Percentiles rank a stretch among this genome's conserved stretches.
These are phyloP conservation scores for Lasiosphaeriaceae sp. DNA, from an alignment of 495 filamentous ascomycete genomes.

Conservation along the genomic window DNA sequence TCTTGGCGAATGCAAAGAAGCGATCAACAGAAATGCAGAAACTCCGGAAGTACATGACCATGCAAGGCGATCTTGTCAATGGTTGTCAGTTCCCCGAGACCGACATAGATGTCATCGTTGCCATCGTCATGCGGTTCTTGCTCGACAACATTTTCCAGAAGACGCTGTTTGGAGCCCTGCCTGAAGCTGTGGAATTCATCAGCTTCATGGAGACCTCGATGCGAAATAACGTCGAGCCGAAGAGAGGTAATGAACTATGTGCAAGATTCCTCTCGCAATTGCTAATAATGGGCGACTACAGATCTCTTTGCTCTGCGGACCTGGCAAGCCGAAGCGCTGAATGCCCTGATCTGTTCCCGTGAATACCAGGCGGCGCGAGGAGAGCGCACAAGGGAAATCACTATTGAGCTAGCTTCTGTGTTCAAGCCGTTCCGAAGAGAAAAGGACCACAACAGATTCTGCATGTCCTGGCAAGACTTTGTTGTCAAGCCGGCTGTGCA, in stretches of 20 bases:
- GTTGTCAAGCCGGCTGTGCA: slow-evolving; percentile 27
- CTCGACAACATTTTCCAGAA: slow-evolving; percentile 27
- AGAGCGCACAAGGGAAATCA: slow-evolving; percentile 7
- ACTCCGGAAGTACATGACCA: slow-evolving; percentile 12
- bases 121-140: slow-evolving; percentile 30
- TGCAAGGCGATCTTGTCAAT: slow-evolving; percentile 15
- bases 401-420: slow-evolving; percentile 8
- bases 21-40: slow-evolving; percentile 3
- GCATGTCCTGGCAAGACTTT: slow-evolving; percentile 5
- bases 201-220: slow-evolving; percentile 20
- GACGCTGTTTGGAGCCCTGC: slow-evolving; percentile 16
- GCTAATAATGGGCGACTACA: slow-evolving; percentile 8
- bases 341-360: slow-evolving; percentile 23
- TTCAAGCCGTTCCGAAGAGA: slow-evolving; percentile 15
- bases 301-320: slow-evolving; percentile 29
- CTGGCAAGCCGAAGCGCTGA: slow-evolving; percentile 30
- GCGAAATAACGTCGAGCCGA: slow-evolving; percentile 22
- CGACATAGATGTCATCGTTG: slow-evolving; percentile 30
- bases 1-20: slow-evolving; percentile 10
- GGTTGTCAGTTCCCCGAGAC: slow-evolving; percentile 25
- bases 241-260: slow-evolving; percentile 18
- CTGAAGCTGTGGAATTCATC: slow-evolving; percentile 10
- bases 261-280: not conserved
- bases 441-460: slow-evolving; percentile 12
- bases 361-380: slow-evolving; percentile 14